Evolutionary conservation across 2,329 filamentous ascomycete genomes (phyloP).

Genomic region (Neonectria sp.): DNA sequence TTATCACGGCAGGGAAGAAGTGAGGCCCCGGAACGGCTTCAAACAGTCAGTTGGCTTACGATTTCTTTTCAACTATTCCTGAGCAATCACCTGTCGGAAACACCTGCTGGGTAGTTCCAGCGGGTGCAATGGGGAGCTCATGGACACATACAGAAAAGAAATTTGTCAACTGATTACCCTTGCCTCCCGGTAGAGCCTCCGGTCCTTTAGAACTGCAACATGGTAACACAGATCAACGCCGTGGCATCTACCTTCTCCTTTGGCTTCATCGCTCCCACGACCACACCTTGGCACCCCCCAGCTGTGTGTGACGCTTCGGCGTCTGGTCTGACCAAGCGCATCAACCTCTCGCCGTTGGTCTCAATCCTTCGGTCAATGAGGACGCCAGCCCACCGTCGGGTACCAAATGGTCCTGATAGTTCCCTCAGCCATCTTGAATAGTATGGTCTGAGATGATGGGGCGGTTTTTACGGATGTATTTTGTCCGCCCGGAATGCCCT

Average conservation of each 20-base stretch:
- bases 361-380: slow-evolving; percentile 57
- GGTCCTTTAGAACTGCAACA: slow-evolving; percentile 56
- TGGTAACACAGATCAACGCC: slow-evolving; percentile 28
- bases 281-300: slow-evolving; percentile 59
- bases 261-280: slow-evolving; percentile 54
- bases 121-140: slow-evolving; percentile 55
- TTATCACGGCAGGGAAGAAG: slow-evolving; percentile 47
- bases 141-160: slow-evolving; percentile 69
- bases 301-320: slow-evolving; percentile 60
- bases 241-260: slow-evolving; percentile 44
- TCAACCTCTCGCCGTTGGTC: slow-evolving; percentile 65
- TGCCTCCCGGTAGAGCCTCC: slow-evolving; percentile 60
- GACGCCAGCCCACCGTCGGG: slow-evolving; percentile 64
- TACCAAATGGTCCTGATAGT: slow-evolving; percentile 48
- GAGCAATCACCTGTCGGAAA: slow-evolving; percentile 61
- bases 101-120: slow-evolving; percentile 49
- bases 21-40: slow-evolving; percentile 64
- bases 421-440: slow-evolving; percentile 66
- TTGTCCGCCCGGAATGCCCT: slow-evolving; percentile 87
- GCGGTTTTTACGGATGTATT: slow-evolving; percentile 97
- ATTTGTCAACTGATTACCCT: slow-evolving; percentile 54
- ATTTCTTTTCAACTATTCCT: slow-evolving; percentile 53
- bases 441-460: slow-evolving; percentile 67
- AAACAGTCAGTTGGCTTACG: slow-evolving; percentile 60
- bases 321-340: slow-evolving; percentile 71